phyloP scores from a whole-genome alignment of 306 rosid species.

The Sechiopsis laciniata region DNA sequence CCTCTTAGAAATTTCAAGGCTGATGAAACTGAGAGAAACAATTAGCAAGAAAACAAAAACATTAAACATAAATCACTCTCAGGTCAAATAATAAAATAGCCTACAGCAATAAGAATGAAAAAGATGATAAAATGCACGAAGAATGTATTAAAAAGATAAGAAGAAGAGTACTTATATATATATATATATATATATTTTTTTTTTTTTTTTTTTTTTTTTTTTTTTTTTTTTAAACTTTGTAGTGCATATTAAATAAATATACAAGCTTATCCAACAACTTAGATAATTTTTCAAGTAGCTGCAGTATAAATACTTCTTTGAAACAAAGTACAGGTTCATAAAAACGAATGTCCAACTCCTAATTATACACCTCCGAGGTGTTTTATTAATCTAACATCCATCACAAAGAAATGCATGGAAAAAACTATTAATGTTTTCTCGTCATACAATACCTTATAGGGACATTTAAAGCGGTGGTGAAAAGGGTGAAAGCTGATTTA shows the following conservation, averaged over 20 bases:
- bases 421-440: neutral
- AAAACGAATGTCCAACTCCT: neutral
- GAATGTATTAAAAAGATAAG: no score
- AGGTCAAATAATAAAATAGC: neutral
- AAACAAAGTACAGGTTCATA: no score
- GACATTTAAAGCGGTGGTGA: neutral
- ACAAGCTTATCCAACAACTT: no score
- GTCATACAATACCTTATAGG: neutral
- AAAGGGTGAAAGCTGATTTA: neutral
- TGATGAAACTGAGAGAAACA: neutral
- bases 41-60: neutral
- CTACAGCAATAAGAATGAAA: neutral
- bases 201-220: no score
- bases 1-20: neutral
- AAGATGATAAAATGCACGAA: no score
- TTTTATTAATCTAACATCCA: constrained; percentile 10
- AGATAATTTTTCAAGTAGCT: no score
- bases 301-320: no score
- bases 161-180: no score
- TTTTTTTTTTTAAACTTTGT: no score
- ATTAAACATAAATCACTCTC: neutral
- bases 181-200: no score
- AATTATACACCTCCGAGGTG: neutral
- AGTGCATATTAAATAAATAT: no score
- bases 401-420: neutral